phyloP scores from a whole-genome alignment of 2,329 filamentous ascomycete species.

The Colletotrichum agaves region DNA sequence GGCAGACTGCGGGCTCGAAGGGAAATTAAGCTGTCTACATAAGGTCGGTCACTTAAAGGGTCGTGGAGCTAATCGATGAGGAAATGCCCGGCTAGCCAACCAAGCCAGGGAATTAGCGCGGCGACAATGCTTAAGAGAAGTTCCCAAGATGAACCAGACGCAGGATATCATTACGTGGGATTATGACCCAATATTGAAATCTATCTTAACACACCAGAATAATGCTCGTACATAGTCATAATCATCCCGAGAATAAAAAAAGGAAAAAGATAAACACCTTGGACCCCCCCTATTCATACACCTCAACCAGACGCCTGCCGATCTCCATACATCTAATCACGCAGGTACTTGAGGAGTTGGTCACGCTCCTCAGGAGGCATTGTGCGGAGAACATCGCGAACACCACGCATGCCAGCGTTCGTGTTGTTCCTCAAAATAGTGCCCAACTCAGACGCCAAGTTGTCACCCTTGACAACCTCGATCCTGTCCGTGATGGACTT shows the following conservation, averaged over 20 bases:
- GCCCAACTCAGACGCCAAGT: conserved; percentile 61
- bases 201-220: conserved; percentile 32
- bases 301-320: conserved; percentile 7
- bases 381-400: conserved; percentile 85
- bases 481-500: conserved; percentile 86
- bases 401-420: conserved; percentile 83
- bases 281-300: conserved; percentile 16
- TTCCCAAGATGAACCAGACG: neutral
- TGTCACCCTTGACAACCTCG: conserved; percentile 82
- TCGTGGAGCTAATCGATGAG: no score
- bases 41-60: no score
- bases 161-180: conserved; percentile 11
- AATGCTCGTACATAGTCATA: conserved; percentile 36
- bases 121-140: no score
- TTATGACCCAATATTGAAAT: conserved; percentile 21
- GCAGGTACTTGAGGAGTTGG: conserved; percentile 73
- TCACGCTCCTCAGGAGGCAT: conserved; percentile 91
- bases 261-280: conserved; percentile 21
- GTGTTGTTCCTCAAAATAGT: conserved; percentile 57
- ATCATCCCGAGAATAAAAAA: conserved; percentile 11
- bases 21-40: no score
- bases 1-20: no score
- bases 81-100: no score
- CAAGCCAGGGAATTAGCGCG: no score
- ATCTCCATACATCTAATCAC: conserved; percentile 48